Conservation (phyloP, 75 land plant species). For the Azolla pinnata region DNA sequence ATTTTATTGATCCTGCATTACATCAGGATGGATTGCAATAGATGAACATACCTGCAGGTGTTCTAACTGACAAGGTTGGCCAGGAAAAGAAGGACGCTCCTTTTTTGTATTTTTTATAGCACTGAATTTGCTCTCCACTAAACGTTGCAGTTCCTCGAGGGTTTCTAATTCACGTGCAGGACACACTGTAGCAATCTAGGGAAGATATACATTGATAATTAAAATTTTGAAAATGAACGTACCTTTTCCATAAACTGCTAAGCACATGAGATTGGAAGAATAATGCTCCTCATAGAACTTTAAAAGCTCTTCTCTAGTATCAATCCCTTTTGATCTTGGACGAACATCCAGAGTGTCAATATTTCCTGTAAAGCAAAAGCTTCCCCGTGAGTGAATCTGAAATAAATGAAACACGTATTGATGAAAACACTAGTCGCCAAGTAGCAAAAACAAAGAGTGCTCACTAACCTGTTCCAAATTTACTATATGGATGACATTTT, state of each 20-base stretch:
- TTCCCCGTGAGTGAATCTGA: background rate
- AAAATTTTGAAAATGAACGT: no score
- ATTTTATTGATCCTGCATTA: no score
- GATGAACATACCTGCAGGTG: slow-evolving; percentile 64
- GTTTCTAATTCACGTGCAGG: slow-evolving; percentile 25
- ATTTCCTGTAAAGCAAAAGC: slow-evolving; percentile 40
- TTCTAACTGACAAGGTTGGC: slow-evolving; percentile 73
- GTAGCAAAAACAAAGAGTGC: background rate
- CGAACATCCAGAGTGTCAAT: slow-evolving; percentile 72
- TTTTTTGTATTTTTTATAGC: slow-evolving; percentile 44
- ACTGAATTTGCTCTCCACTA: slow-evolving; percentile 53
- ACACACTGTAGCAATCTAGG: background rate
- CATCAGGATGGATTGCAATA: no score
- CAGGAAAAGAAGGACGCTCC: slow-evolving; percentile 35
- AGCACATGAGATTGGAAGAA: slow-evolving; percentile 91
- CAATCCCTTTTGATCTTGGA: slow-evolving; percentile 73
- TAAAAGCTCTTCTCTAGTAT: slow-evolving; percentile 66
- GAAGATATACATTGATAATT: no score
- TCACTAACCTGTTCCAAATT: slow-evolving; percentile 73
- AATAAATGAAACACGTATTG: no score
- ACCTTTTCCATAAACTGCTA: slow-evolving; percentile 88
- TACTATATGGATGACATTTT: slow-evolving; percentile 67
- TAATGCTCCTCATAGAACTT: slow-evolving; percentile 75
- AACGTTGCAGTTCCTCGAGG: slow-evolving; percentile 51
- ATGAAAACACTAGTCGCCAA: no score